Conservation (phyloP, 2,329 filamentous ascomycete genomes). For the Fusarium sublunatum region DNA sequence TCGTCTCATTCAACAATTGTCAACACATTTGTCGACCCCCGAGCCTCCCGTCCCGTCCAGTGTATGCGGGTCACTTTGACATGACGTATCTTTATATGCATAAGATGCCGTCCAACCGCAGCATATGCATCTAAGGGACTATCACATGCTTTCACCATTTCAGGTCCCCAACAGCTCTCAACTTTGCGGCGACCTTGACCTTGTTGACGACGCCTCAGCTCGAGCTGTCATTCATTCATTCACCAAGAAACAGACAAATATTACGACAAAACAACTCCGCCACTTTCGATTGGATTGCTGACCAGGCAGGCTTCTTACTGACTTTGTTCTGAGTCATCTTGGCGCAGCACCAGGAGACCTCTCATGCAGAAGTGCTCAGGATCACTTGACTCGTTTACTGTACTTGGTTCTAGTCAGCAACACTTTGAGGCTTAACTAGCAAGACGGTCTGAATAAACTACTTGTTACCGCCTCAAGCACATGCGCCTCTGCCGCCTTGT, state of each 20-base stretch:
- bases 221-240: constrained; percentile 10
- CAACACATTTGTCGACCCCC: constrained; percentile 31
- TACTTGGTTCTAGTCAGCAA: constrained; percentile 25
- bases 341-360: constrained; percentile 30
- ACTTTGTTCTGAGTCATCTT: constrained; percentile 35
- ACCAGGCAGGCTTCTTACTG: constrained; percentile 1
- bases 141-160: constrained; percentile 44
- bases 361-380: constrained; percentile 21
- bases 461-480: constrained; percentile 6
- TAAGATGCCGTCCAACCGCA: constrained; percentile 22
- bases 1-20: constrained; percentile 16
- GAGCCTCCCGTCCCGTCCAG: constrained; percentile 29
- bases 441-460: constrained; percentile 21
- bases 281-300: constrained; percentile 15
- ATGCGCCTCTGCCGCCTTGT: constrained; percentile 25
- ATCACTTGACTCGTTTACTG: constrained; percentile 33
- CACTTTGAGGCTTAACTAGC: constrained; percentile 21
- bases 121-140: constrained; percentile 42
- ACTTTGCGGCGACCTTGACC: constrained; percentile 4
- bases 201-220: constrained; percentile 34
- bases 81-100: constrained; percentile 40
- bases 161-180: constrained; percentile 30
- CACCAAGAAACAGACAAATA: constrained; percentile 6
- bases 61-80: constrained; percentile 15
- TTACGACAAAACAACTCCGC: constrained; percentile 17